Evolutionary conservation across 2,329 filamentous ascomycete species (phyloP).

Genomic region (Botrytis galanthina): DNA sequence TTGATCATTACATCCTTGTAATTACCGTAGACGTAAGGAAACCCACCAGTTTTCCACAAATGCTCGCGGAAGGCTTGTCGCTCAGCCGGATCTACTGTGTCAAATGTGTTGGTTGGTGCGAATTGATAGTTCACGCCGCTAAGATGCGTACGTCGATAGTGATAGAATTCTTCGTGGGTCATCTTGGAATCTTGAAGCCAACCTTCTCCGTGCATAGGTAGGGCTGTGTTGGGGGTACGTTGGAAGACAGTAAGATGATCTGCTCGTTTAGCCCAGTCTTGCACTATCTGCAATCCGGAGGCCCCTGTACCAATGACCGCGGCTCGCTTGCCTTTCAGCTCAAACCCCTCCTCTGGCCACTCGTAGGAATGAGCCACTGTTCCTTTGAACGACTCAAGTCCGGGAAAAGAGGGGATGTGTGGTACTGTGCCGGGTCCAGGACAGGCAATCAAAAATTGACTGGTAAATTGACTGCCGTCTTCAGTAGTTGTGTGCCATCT

Average conservation of each 20-base stretch:
- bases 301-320: constrained; percentile 60
- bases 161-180: neutral
- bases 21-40: neutral
- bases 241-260: constrained; percentile 54
- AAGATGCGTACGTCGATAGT: neutral
- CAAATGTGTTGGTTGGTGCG: neutral
- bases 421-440: constrained; percentile 40
- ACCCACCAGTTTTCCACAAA: neutral
- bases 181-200: neutral
- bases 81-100: neutral
- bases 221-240: constrained; percentile 57
- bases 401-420: constrained; percentile 50
- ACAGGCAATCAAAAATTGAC: neutral
- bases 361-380: constrained; percentile 52
- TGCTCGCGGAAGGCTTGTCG: neutral
- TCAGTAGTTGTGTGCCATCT: neutral
- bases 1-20: neutral
- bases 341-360: constrained; percentile 57
- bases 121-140: neutral
- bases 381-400: constrained; percentile 47
- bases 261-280: constrained; percentile 52
- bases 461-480: neutral
- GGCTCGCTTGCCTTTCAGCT: constrained; percentile 52
- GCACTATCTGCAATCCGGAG: constrained; percentile 57
- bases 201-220: constrained; percentile 39